Evolutionary conservation across 2,329 filamentous ascomycete species (phyloP).

Genomic region (Truncatella angustata): DNA sequence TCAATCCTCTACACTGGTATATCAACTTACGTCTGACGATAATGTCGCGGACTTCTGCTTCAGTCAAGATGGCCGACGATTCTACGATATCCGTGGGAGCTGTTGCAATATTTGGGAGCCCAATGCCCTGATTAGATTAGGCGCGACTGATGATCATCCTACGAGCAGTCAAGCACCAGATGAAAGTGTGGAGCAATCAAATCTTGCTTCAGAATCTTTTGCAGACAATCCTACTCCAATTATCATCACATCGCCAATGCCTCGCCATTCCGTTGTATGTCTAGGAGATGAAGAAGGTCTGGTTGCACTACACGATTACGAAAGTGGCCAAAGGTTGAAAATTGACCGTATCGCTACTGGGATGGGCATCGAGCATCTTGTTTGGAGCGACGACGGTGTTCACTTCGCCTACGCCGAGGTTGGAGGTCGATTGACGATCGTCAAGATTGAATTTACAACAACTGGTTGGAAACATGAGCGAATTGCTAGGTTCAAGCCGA

Average conservation of each 20-base stretch:
- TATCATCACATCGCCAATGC: not conserved
- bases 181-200: not conserved
- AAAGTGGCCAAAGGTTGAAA: not conserved
- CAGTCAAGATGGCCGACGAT: conserved; percentile 17
- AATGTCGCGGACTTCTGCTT: conserved; percentile 16
- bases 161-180: not conserved
- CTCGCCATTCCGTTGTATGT: not conserved
- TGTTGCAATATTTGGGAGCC: conserved; percentile 24
- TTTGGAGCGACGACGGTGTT: not conserved
- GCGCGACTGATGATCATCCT: not conserved
- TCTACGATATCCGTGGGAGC: conserved; percentile 18
- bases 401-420: conserved; percentile 7
- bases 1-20: conserved; percentile 15
- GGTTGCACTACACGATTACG: conserved; percentile 2
- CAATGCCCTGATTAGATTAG: conserved; percentile 14
- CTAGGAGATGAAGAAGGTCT: conserved; percentile 4
- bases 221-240: not conserved
- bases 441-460: not conserved
- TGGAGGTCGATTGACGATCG: not conserved
- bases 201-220: not conserved
- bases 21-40: conserved; percentile 16
- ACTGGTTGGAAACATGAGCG: not conserved
- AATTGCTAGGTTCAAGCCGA: not conserved
- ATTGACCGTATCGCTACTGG: conserved; percentile 2
- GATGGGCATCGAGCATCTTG: conserved; percentile 2